Percentiles rank a stretch among this genome's conserved stretches.
Conservation (phyloP, 306 rosid species). For the Calophaca sinica region DNA sequence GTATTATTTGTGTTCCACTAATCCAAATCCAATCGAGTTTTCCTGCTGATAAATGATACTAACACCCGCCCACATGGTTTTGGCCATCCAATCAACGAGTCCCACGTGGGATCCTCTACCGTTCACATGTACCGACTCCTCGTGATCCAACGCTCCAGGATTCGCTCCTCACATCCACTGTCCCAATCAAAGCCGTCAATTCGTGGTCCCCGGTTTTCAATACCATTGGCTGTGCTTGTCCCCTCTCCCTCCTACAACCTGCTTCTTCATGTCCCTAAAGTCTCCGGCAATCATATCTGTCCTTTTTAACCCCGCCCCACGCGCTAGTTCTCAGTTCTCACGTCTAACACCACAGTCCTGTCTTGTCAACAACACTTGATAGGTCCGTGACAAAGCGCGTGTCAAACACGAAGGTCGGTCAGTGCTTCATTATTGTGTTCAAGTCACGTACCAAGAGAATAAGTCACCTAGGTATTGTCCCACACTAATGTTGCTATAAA, state of each 20-base stretch:
- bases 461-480: slow-evolving; percentile 54
- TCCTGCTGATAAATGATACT: too few species aligned
- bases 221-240: slow-evolving; percentile 55
- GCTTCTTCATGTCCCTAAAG: slow-evolving; percentile 49
- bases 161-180: slow-evolving; percentile 28
- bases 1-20: neutral
- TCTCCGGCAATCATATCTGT: slow-evolving; percentile 53
- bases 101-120: slow-evolving; percentile 54
- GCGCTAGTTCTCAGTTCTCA: slow-evolving; percentile 4
- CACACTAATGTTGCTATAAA: slow-evolving; percentile 53
- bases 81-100: slow-evolving; percentile 49
- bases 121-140: slow-evolving; percentile 57
- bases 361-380: too few species aligned
- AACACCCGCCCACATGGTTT: slow-evolving; percentile 53
- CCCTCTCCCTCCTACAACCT: slow-evolving; percentile 48
- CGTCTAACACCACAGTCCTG: too few species aligned
- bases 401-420: slow-evolving; percentile 38
- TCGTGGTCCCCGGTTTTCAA: slow-evolving; percentile 55
- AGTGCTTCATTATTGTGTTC: slow-evolving; percentile 18
- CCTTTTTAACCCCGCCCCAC: slow-evolving; percentile 16
- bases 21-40: too few species aligned
- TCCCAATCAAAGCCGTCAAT: slow-evolving; percentile 56
- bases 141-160: slow-evolving; percentile 57
- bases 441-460: slow-evolving; percentile 55
- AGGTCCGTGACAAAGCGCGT: slow-evolving; percentile 52